Evolutionary conservation across 2,329 filamentous ascomycete species (phyloP).

Genomic region (Epichloe coenophiala): DNA sequence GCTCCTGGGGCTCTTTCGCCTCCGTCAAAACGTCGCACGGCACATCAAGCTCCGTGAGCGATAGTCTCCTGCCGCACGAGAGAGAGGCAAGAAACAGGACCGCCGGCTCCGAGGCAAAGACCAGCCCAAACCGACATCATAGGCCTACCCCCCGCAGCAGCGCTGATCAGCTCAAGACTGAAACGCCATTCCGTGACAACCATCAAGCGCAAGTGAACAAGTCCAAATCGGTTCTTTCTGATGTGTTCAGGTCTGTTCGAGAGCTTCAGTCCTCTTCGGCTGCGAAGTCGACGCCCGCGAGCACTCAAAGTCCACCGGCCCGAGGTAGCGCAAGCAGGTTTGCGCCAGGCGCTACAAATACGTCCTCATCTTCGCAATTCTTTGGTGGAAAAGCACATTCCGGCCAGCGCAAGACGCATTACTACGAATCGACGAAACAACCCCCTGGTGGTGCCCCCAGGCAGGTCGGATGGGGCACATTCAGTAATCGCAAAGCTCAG

Average conservation of each 20-base stretch:
- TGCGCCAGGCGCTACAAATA: background rate
- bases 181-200: background rate
- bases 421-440: constrained; percentile 1
- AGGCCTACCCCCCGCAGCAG: background rate
- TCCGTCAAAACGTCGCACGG: constrained; percentile 1
- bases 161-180: background rate
- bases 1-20: constrained; percentile 11
- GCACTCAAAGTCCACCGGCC: background rate
- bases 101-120: background rate
- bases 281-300: constrained; percentile 14
- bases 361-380: background rate
- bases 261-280: constrained; percentile 13
- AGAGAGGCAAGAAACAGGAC: constrained; percentile 14
- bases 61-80: constrained; percentile 25
- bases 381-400: background rate
- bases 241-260: constrained; percentile 19
- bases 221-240: constrained; percentile 18
- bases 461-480: constrained; percentile 10
- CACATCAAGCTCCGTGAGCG: background rate
- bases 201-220: constrained; percentile 7
- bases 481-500: constrained; percentile 11
- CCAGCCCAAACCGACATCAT: background rate
- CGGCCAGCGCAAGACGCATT: background rate
- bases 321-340: background rate
- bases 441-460: constrained; percentile 4